These are phyloP conservation scores for Kwoniella sp. DNA, from an alignment of 768 basidiomycete genomes.

Conservation along the genomic window DNA sequence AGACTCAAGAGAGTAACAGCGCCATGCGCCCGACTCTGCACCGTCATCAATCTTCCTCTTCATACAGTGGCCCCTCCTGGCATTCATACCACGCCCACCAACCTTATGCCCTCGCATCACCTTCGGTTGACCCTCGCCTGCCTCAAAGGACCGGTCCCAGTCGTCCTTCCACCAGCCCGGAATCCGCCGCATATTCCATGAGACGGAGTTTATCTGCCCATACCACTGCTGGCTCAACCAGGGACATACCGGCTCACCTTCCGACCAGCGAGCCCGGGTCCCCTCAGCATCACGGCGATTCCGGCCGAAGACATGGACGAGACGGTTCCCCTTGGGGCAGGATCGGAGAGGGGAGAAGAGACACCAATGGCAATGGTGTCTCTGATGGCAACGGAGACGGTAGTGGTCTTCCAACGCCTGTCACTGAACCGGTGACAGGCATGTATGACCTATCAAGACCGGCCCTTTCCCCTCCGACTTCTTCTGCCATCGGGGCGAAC, in stretches of 20 bases:
- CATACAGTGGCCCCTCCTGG: not conserved
- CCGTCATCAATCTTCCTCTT: conserved; percentile 3
- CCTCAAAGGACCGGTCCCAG: not conserved
- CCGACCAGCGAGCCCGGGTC: conserved; percentile 5
- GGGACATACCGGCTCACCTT: not conserved
- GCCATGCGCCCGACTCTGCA: not conserved
- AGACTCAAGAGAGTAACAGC: not conserved
- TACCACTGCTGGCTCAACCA: not conserved
- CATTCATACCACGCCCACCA: not conserved
- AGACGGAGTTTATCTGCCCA: not conserved
- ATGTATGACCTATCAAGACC: not conserved
- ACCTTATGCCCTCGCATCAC: not conserved
- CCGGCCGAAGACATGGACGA: too few relatives aligned
- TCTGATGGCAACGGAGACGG: not conserved
- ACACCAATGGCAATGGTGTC: not conserved
- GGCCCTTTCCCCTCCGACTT: not conserved
- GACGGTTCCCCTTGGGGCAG: not conserved
- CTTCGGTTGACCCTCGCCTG: not conserved
- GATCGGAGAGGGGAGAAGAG: not conserved
- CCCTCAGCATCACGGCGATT: not conserved
- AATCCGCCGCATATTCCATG: not conserved
- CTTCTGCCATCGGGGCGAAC: not conserved
- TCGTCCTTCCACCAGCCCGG: not conserved
- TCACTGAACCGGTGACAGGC: not conserved
- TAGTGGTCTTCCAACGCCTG: not conserved